Conservation (phyloP, 177 flowering plant species). For the Vitis hybrid region DNA sequence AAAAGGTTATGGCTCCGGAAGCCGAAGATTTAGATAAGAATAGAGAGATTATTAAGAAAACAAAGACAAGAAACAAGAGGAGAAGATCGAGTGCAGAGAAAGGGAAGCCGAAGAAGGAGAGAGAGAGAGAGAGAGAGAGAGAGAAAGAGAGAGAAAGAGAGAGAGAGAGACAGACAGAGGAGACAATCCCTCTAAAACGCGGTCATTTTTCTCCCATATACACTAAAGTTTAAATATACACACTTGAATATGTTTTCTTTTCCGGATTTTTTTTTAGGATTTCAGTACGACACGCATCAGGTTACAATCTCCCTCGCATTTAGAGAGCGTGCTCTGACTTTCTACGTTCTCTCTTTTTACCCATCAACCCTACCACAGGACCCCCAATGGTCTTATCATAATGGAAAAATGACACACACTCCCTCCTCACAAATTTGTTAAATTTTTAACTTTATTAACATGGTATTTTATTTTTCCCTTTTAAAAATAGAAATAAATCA, state of each 20-base stretch:
- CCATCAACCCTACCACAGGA: too few relatives aligned
- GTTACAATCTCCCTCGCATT: background rate
- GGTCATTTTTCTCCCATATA: conserved; percentile 29
- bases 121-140: conserved; percentile 4
- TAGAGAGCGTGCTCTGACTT: too few relatives aligned
- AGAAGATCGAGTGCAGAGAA: conserved; percentile 27
- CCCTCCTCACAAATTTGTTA: too few relatives aligned
- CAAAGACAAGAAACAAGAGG: conserved; percentile 1
- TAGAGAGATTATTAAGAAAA: background rate
- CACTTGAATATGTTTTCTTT: conserved; percentile 6
- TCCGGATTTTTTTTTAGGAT: background rate
- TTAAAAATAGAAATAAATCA: too few relatives aligned
- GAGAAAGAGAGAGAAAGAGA: conserved; percentile 3
- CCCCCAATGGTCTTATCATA: too few relatives aligned
- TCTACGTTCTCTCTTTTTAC: too few relatives aligned
- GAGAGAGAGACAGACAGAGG: conserved; percentile 10
- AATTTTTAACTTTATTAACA: too few relatives aligned
- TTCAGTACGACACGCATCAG: background rate
- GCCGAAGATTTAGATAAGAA: conserved; percentile 18
- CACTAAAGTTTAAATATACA: conserved; percentile 16
- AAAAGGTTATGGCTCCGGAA: conserved; percentile 18
- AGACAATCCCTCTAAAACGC: conserved; percentile 23
- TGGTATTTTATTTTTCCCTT: too few relatives aligned
- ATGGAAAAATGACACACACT: too few relatives aligned
- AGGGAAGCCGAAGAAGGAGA: conserved; percentile 18